Evolutionary conservation across 306 rosid genomes (phyloP).

Genomic region (Datisca glomerata): DNA sequence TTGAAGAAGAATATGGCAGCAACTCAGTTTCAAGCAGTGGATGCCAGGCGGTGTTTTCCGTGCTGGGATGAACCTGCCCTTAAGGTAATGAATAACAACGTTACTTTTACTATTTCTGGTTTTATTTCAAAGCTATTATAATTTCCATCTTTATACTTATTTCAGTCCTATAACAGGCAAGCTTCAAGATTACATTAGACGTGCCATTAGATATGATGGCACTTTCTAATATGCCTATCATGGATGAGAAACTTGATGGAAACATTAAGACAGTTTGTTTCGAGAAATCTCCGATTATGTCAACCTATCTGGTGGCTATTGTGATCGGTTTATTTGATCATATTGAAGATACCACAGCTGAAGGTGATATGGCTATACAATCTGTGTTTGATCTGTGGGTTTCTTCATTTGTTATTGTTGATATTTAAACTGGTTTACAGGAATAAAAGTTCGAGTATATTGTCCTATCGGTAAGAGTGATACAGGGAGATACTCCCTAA

Average conservation of each 20-base stretch:
- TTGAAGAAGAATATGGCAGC: constrained; percentile 49
- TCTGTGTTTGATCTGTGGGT: background rate
- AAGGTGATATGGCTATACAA: constrained; percentile 20
- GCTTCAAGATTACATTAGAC: constrained; percentile 41
- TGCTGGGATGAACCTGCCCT: constrained; percentile 70
- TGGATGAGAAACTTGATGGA: constrained; percentile 32
- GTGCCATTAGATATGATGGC: constrained; percentile 45
- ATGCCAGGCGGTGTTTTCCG: constrained; percentile 61
- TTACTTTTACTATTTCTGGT: background rate
- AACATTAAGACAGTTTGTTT: constrained; percentile 30
- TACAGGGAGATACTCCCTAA: constrained; percentile 37
- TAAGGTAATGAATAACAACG: constrained; percentile 31
- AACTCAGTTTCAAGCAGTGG: constrained; percentile 57
- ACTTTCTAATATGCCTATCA: constrained; percentile 55
- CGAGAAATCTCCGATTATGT: constrained; percentile 50
- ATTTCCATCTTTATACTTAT: background rate
- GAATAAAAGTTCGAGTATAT: constrained; percentile 34
- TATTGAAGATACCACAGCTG: constrained; percentile 32
- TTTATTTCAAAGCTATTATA: background rate
- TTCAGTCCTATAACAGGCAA: constrained; percentile 30
- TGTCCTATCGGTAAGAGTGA: constrained; percentile 46
- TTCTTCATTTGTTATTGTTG: background rate
- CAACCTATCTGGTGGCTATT: constrained; percentile 54
- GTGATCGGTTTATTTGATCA: constrained; percentile 49
- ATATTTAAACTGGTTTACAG: constrained; percentile 18